Conservation (phyloP, 768 basidiomycete species). For the Tricholoma furcatifolium region DNA sequence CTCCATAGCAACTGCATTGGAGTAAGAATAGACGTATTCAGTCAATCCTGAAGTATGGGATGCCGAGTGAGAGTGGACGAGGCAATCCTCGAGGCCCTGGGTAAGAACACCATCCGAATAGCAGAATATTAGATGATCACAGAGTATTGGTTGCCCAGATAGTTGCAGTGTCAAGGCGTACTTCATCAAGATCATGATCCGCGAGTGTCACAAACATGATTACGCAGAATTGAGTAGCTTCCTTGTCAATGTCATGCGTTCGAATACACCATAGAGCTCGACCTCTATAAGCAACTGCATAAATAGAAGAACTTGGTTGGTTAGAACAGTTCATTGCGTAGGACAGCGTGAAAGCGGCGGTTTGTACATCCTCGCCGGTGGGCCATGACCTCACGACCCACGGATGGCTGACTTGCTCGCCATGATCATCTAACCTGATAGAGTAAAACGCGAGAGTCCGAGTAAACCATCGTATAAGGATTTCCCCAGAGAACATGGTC, state of each 20-base stretch:
- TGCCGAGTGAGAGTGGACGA: background rate
- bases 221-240: background rate
- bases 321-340: too few relatives aligned
- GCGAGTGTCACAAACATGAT: background rate
- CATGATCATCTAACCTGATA: too few relatives aligned
- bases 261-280: slow-evolving; percentile 26
- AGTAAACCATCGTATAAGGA: too few relatives aligned
- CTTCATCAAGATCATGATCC: background rate
- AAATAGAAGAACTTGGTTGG: background rate
- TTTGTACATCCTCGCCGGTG: too few relatives aligned
- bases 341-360: too few relatives aligned
- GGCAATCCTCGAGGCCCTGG: background rate
- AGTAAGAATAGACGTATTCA: background rate
- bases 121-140: background rate
- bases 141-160: too few relatives aligned
- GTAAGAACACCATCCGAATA: background rate
- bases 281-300: slow-evolving; percentile 25
- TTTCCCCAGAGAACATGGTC: too few relatives aligned
- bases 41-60: background rate
- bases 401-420: too few relatives aligned
- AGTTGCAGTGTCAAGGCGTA: too few relatives aligned
- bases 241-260: background rate
- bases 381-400: too few relatives aligned
- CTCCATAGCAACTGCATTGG: background rate
- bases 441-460: too few relatives aligned